A percentile compares a stretch with the other conserved stretches of the same genome.
Evolutionary conservation across 371 early-diverging fungal species (phyloP).

Genomic region (Circinella umbellata): DNA sequence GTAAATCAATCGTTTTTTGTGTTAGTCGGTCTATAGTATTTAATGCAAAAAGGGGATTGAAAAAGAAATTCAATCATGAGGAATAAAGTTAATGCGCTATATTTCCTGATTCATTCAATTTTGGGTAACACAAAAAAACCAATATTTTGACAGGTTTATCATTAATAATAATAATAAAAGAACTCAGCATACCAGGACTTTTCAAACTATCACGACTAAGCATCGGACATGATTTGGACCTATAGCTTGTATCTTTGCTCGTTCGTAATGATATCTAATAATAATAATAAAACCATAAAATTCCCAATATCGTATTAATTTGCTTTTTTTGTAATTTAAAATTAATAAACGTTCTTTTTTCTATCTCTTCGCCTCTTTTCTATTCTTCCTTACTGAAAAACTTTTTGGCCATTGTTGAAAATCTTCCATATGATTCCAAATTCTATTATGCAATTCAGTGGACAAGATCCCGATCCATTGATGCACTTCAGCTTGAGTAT

Average conservation of each 20-base stretch:
- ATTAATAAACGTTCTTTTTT: too few relatives aligned
- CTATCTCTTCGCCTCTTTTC: too few relatives aligned
- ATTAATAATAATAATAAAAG: too few relatives aligned
- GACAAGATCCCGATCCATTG: conserved; percentile 64
- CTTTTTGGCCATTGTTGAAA: conserved; percentile 60
- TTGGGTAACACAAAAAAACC: too few relatives aligned
- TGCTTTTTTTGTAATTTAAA: too few relatives aligned
- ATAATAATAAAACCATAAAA: too few relatives aligned
- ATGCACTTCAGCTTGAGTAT: conserved; percentile 31
- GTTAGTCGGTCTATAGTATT: conserved; percentile 24
- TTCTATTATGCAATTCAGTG: conserved; percentile 59
- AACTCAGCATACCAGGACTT: conserved; percentile 22
- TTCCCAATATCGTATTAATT: too few relatives aligned
- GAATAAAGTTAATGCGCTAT: too few relatives aligned
- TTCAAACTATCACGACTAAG: conserved; percentile 19
- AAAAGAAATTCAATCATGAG: not conserved
- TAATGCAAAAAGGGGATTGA: not conserved
- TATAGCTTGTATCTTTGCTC: conserved; percentile 17
- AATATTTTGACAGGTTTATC: too few relatives aligned
- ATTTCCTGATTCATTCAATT: too few relatives aligned
- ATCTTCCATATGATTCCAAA: conserved; percentile 55
- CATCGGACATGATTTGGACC: conserved; percentile 39
- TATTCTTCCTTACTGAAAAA: conserved; percentile 29
- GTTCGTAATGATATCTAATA: conserved; percentile 15
- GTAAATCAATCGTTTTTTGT: conserved; percentile 28